Conservation (phyloP, 2,329 filamentous ascomycete genomes). For the Cladophialophora chaetospira region DNA sequence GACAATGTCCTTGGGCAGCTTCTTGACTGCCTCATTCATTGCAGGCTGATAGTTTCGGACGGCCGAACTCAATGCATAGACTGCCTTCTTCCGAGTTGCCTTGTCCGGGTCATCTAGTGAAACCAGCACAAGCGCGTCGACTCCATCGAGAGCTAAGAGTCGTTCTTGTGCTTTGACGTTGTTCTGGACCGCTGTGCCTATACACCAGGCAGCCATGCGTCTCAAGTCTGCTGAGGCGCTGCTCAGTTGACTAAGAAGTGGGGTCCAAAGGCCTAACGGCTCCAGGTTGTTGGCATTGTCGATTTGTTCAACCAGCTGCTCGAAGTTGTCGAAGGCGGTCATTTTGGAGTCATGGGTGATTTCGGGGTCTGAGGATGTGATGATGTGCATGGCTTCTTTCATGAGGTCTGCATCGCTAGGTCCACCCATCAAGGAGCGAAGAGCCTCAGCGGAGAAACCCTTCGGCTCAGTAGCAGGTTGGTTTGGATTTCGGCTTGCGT, state of each 20-base stretch:
- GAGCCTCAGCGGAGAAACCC: constrained; percentile 66
- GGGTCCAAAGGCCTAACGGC: constrained; percentile 76
- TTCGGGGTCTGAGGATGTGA: constrained; percentile 63
- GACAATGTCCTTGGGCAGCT: constrained; percentile 63
- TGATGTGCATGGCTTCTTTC: constrained; percentile 77
- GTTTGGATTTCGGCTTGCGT: constrained; percentile 27
- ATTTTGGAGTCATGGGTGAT: constrained; percentile 74
- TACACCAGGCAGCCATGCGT: constrained; percentile 88
- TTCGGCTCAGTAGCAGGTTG: constrained; percentile 37
- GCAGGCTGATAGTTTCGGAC: constrained; percentile 86
- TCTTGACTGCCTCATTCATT: constrained; percentile 66
- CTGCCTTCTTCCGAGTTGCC: constrained; percentile 77
- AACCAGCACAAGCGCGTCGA: constrained; percentile 69
- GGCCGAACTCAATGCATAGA: constrained; percentile 83
- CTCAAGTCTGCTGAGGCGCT: constrained; percentile 72
- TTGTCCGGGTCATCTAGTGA: constrained; percentile 61
- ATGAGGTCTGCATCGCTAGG: constrained; percentile 91
- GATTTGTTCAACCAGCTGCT: constrained; percentile 85
- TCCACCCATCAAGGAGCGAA: constrained; percentile 76
- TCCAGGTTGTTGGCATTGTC: constrained; percentile 97
- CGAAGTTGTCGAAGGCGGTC: constrained; percentile 89
- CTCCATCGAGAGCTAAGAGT: constrained; percentile 62
- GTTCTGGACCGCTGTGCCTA: constrained; percentile 95
- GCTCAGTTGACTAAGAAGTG: constrained; percentile 70
- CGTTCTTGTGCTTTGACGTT: constrained; percentile 83